Evolutionary conservation across 1,139 yeast species (phyloP), one percentile per base, ranked within the genome.

Genomic region (Keqinozyma sinolaborantium): DNA sequence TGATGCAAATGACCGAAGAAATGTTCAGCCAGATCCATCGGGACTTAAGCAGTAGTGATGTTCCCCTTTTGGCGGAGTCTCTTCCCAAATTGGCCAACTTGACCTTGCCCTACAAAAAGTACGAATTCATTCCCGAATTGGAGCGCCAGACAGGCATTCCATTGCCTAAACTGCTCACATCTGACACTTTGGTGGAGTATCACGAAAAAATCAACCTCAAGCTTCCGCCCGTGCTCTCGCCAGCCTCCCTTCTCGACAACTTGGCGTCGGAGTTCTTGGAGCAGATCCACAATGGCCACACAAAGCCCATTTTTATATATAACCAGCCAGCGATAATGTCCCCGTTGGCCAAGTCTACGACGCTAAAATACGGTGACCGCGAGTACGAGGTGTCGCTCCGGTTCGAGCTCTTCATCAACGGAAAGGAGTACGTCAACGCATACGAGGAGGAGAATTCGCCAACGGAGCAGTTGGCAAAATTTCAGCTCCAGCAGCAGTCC

Each of bases 391-490:
- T 83, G 1, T 82, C 94, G 0, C 64, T 72, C 19, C 61, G 98
- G 29, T 92, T 90, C 51, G 99, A 94, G 57, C 58, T 92, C 28
- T 88, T 86, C 49, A 81, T 92, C 35, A 60, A 72, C 29, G 90
- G 94, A 0, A 73, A 75, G 42, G 99, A 94, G 55, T 83, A 82
- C 44, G 84, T 83, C 24, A 94, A 94, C 55, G 95, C 98, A 0
- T 94, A 94, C 51, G 98, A 92, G 48, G 99, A 94, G 57, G 97
- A 92, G 51, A 94, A 94, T 54, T 77, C 83, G 27, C 98, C 98
- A 0, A 68, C 66, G 32, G 66, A 63, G 25, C 98, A 92, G 52
- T 51, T 58, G 3, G 37, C 37, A 2, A 87, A 87, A 47, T 84
- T 88, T 50, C 41, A 58, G 33, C 44, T 52, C 3, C 96, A 88